phyloP scores from a whole-genome alignment of 768 basidiomycete species.

The Dioszegia aurantiaca region DNA sequence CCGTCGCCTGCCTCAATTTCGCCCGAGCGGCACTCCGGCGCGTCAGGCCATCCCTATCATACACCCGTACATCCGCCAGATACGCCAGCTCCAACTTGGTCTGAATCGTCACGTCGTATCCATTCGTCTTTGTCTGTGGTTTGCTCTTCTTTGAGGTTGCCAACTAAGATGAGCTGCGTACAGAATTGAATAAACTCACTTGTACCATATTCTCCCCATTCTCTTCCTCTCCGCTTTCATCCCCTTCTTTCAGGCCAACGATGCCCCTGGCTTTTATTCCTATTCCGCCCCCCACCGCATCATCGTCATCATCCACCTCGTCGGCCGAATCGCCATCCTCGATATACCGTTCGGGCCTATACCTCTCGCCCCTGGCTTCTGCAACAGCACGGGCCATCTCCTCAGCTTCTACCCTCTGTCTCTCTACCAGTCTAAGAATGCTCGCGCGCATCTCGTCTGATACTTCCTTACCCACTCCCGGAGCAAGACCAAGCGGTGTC shows the following conservation, averaged over 20 bases:
- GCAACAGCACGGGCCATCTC: conserved; percentile 47
- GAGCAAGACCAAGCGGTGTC: background rate
- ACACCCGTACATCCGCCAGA: conserved; percentile 68
- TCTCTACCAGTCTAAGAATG: conserved; percentile 73
- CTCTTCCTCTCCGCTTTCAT: conserved; percentile 33
- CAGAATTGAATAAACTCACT: conserved; percentile 10
- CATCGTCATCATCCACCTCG: conserved; percentile 18
- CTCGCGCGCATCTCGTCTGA: conserved; percentile 77
- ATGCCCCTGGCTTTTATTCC: conserved; percentile 28
- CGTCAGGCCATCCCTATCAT: conserved; percentile 72
- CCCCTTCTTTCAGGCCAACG: conserved; percentile 5
- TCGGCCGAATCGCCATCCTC: conserved; percentile 39
- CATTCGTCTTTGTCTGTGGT: background rate
- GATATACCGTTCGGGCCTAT: conserved; percentile 38
- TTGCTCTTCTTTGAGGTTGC: background rate
- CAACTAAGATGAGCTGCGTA: background rate
- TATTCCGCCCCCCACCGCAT: conserved; percentile 30
- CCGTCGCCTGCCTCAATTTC: conserved; percentile 68
- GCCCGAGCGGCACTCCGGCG: conserved; percentile 66
- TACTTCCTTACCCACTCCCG: conserved; percentile 38
- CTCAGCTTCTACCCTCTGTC: conserved; percentile 63
- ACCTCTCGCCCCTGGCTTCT: conserved; percentile 59
- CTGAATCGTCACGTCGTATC: conserved; percentile 53
- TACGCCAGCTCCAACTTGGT: conserved; percentile 74
- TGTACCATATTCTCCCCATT: conserved; percentile 26